Percentiles rank a stretch among this genome's conserved stretches.
phyloP scores from a whole-genome alignment of 2,329 filamentous ascomycete species.

The Monilinia polystroma region DNA sequence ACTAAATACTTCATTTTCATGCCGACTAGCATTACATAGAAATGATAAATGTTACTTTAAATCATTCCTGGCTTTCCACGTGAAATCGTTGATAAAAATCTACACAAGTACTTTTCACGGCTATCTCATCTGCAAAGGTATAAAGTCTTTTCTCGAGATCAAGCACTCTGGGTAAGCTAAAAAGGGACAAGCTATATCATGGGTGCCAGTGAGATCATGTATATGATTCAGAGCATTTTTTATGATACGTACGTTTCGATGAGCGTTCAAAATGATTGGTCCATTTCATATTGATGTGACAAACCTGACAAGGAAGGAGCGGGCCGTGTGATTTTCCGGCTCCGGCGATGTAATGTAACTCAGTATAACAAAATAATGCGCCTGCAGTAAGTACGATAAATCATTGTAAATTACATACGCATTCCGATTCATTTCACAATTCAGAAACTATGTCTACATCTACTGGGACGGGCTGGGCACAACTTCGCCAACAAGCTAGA shows the following conservation, averaged over 20 bases:
- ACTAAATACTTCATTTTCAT: constrained; percentile 9
- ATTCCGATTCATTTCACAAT: not conserved
- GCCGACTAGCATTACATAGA: constrained; percentile 9
- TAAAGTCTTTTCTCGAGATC: not conserved
- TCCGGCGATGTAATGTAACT: constrained; percentile 17
- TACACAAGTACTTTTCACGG: not conserved
- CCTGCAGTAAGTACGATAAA: constrained; percentile 1
- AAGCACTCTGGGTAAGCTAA: not conserved
- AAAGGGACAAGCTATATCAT: not conserved
- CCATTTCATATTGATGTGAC: constrained; percentile 3
- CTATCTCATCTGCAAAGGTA: not conserved
- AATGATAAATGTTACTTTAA: constrained; percentile 5
- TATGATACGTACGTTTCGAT: not conserved
- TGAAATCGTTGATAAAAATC: not conserved
- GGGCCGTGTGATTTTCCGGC: constrained; percentile 20
- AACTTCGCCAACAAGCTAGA: constrained; percentile 87
- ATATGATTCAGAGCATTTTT: not conserved
- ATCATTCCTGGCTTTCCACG: not conserved
- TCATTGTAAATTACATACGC: constrained; percentile 2
- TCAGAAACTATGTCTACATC: constrained; percentile 27
- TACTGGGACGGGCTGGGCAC: constrained; percentile 69
- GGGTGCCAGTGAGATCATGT: not conserved
- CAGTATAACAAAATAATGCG: constrained; percentile 14
- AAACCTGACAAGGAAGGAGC: constrained; percentile 11
- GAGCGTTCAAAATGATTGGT: constrained; percentile 10